Conservation (phyloP, 2,329 filamentous ascomycete genomes). For the Fusarium tanahbumbuense region DNA sequence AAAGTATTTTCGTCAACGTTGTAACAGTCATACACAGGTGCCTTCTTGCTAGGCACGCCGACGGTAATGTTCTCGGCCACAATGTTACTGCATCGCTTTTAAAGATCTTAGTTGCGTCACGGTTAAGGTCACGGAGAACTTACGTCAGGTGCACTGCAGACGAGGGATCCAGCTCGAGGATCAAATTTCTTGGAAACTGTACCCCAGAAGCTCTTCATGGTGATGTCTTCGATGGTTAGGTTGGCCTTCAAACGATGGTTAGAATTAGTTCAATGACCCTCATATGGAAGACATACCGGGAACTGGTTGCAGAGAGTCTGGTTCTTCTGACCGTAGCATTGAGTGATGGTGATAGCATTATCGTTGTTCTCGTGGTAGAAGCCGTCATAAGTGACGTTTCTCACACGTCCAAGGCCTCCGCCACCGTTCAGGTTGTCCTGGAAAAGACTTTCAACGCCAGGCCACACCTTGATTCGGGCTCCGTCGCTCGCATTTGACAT, state of each 20-base stretch:
- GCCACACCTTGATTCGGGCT: constrained; percentile 81
- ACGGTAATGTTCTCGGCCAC: constrained; percentile 39
- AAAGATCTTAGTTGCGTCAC: background rate
- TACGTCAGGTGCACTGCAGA: constrained; percentile 49
- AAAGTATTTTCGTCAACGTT: constrained; percentile 34
- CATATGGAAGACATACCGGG: constrained; percentile 15
- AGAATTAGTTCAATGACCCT: background rate
- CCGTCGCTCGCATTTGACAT: constrained; percentile 72
- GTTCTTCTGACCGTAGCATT: constrained; percentile 47
- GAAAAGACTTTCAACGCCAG: constrained; percentile 56
- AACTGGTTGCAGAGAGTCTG: constrained; percentile 44
- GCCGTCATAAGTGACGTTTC: constrained; percentile 74
- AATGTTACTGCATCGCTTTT: constrained; percentile 44
- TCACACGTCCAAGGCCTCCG: constrained; percentile 63
- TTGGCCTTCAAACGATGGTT: constrained; percentile 33
- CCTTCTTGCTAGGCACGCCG: constrained; percentile 39
- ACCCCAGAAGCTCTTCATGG: constrained; percentile 49
- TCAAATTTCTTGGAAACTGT: constrained; percentile 47
- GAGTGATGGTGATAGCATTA: constrained; percentile 48
- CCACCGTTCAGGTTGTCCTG: constrained; percentile 69
- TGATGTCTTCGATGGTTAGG: constrained; percentile 43
- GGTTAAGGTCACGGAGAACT: background rate
- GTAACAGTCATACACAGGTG: constrained; percentile 40
- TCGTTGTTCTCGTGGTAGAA: constrained; percentile 72
- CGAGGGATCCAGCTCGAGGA: constrained; percentile 45